Evolutionary conservation across 371 early-diverging fungal species (phyloP), one percentile per base, ranked within the genome.

Genomic region (Haplosporangium sp.): DNA sequence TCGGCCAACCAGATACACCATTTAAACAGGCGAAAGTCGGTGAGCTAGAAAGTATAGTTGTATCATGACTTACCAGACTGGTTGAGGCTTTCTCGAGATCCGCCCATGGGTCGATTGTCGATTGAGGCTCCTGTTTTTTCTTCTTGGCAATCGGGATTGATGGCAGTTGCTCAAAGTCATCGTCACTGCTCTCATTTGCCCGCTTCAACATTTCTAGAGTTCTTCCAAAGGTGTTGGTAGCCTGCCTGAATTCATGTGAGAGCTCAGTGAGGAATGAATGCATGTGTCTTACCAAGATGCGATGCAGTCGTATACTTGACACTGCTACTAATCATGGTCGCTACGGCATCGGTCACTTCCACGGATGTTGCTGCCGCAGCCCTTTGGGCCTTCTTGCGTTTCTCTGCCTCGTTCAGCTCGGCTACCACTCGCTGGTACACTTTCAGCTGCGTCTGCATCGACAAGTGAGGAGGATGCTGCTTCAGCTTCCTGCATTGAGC

Each of bases 81-180:
- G 36, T 53, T 10, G 53, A 53, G 36, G 53, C 53, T 14, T 29
- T 53, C 36, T 53, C 53, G 53, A 53, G 53, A 53, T 53, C 14
- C 36, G 53, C 36, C 53, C 53, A 53, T 20, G 36, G 53, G 53
- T 53, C 53, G 36, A 53, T 29, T 53, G 53, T 29, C 53, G 53
- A 29, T 53, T 53, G 53, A 23, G 36, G 36, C 20, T 29, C 53
- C 53, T 53, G 53, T 20, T 53, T 23, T 7, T 53, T 21, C 53
- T 11, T 53, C 53, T 53, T 53, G n/a, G n/a, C n/a, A n/a, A n/a
- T n/a, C 53, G 53, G 36, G 36, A 23, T 9, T 53, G 53, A 53
- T 23, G 51, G 51, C 51, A 18, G 51, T n/a, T 51, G 9, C 51
- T 51, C 51, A 51, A 51, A 51, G 51, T 51, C 51, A 18, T 51